Base-by-base conservation (phyloP, 2,329 filamentous ascomycete species). In the Fusarium bulbicola region DNA sequence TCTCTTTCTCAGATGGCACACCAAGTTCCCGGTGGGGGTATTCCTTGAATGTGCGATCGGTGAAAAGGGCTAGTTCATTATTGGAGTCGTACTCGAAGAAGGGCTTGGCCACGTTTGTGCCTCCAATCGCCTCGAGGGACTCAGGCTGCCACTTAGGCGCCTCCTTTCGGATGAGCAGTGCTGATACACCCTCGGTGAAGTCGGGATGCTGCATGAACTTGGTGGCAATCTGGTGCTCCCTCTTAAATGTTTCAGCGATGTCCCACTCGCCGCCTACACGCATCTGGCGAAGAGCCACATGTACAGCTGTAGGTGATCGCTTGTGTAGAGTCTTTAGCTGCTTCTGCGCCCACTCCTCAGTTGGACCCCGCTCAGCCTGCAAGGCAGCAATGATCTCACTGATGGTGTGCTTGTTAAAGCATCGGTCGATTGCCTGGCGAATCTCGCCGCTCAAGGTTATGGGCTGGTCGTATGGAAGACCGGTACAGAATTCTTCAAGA, bases 151-250 rank as follows among this genome's bases (percentile, higher is more conserved):
- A 99, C 69, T 87, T 85, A 3, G 95, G 93, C 28, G 86, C 86
- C 73, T 84, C 76, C 83, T 94, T 94, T 78, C 90, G 87, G 76
- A 96, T 88, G 45, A 99, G 87, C 54, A 92, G 88, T 30, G 94
- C 92, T 58, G 90, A 90, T n/a, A 99, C 95, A 60, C 96, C 96
- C 83, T 97, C 94, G 47, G 91, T 91, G 79, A 99, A 99, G 82
- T 99, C 96, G 9, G 90, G 92, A 81, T 96, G 92, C 63, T 88
- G 87, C 95, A 99, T 98, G 85, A 99, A 98, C 72, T 91, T 89
- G 66, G 88, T 85, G 5, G 95, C 95, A 67, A 99, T 94, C 79
- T 92, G 88, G 83, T 96, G 89, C 85, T 99, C 96, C 72, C 91
- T 91, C 79, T 91, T 86, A 87, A 98, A 99, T 2, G 95, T 91